phyloP scores from a whole-genome alignment of 331 rosid species.

The Spiraea crenata region DNA sequence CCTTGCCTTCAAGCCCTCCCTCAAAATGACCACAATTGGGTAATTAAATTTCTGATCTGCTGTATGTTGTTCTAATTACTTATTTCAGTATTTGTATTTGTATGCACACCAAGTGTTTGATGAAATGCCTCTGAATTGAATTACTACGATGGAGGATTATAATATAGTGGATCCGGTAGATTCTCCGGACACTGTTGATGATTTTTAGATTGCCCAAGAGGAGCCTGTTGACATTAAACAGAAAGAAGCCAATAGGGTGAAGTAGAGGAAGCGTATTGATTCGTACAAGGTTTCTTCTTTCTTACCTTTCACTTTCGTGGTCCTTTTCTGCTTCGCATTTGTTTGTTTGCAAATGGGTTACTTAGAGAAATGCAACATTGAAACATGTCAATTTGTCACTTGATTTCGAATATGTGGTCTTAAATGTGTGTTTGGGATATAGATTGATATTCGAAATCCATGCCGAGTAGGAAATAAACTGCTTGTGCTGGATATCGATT shows the following conservation, averaged over 20 bases:
- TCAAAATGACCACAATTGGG: conserved; percentile 96
- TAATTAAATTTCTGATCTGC: conserved; percentile 4
- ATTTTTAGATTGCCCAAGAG: conserved; percentile 73
- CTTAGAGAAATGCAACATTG: neutral
- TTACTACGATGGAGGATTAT: conserved; percentile 83
- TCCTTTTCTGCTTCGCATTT: neutral
- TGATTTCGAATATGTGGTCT: neutral
- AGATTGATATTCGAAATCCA: conserved; percentile 74
- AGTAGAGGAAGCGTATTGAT: conserved; percentile 57
- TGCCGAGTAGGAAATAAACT: conserved; percentile 90
- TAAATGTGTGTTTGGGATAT: conserved; percentile 8
- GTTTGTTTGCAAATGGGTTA: neutral
- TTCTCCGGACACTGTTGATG: conserved; percentile 76
- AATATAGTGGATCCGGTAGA: conserved; percentile 71
- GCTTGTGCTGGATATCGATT: conserved; percentile 93
- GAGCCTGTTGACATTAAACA: conserved; percentile 79
- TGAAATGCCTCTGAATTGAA: neutral
- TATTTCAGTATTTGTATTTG: neutral
- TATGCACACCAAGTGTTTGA: neutral
- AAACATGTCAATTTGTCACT: neutral
- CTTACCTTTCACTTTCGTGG: neutral
- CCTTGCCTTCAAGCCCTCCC: conserved; percentile 66
- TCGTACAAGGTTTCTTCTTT: conserved; percentile 54
- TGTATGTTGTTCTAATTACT: neutral
- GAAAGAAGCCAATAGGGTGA: conserved; percentile 63